phyloP scores from a whole-genome alignment of 2,329 filamentous ascomycete species.

The Westerdykella aurantiaca region DNA sequence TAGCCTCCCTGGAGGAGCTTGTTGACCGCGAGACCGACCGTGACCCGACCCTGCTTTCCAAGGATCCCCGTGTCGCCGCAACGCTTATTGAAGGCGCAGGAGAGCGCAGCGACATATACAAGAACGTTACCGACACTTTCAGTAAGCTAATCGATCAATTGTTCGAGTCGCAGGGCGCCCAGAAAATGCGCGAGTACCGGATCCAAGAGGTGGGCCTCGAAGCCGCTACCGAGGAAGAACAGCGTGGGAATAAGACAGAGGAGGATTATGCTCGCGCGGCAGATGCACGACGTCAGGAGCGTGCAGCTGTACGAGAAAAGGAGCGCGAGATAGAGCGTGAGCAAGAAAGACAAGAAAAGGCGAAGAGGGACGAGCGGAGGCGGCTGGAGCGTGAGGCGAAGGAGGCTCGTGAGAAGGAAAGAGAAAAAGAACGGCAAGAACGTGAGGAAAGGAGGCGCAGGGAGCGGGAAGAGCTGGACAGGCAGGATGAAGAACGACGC shows the following conservation, averaged over 20 bases:
- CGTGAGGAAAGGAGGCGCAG: slow-evolving; percentile 40
- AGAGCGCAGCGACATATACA: slow-evolving; percentile 70
- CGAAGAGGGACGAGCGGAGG: slow-evolving; percentile 55
- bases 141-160: slow-evolving; percentile 61
- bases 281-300: slow-evolving; percentile 53
- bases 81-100: slow-evolving; percentile 72
- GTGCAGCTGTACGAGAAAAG: slow-evolving; percentile 57
- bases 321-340: slow-evolving; percentile 56
- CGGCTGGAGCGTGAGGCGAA: slow-evolving; percentile 46
- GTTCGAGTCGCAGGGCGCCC: slow-evolving; percentile 57
- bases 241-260: slow-evolving; percentile 65
- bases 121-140: slow-evolving; percentile 62
- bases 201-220: slow-evolving; percentile 64
- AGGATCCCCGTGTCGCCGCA: slow-evolving; percentile 67
- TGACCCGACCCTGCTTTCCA: slow-evolving; percentile 65
- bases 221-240: slow-evolving; percentile 58
- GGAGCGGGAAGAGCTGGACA: slow-evolving; percentile 27
- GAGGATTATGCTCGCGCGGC: slow-evolving; percentile 67
- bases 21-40: slow-evolving; percentile 69
- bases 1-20: slow-evolving; percentile 61
- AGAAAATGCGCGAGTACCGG: slow-evolving; percentile 63
- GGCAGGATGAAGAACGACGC: slow-evolving; percentile 28
- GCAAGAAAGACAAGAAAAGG: slow-evolving; percentile 48
- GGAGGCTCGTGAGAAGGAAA: slow-evolving; percentile 41
- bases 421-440: slow-evolving; percentile 44